These are phyloP conservation scores for Aspergillus texensis DNA, from an alignment of 2,329 filamentous ascomycete species.

Conservation along the genomic window DNA sequence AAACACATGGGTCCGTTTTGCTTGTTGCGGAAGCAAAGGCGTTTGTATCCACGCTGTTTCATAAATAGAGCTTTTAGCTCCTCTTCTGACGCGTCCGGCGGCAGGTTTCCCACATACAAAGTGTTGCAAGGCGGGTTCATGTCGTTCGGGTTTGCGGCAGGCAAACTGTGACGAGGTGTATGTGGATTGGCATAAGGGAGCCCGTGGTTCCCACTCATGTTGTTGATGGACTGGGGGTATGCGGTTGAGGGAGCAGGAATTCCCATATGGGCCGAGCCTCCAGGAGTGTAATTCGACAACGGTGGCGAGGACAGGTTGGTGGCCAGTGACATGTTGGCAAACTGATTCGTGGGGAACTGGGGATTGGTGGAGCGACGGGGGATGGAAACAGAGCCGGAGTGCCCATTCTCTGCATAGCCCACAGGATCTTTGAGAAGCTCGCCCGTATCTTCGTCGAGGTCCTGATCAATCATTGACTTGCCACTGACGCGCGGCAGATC, in stretches of 20 bases:
- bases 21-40: slow-evolving; percentile 92
- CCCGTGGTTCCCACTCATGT: slow-evolving; percentile 51
- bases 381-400: slow-evolving; percentile 42
- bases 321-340: slow-evolving; percentile 71
- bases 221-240: slow-evolving; percentile 62
- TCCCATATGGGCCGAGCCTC: slow-evolving; percentile 50
- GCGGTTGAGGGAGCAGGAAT: slow-evolving; percentile 56
- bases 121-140: slow-evolving; percentile 98
- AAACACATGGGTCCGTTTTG: slow-evolving; percentile 98
- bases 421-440: slow-evolving; percentile 65
- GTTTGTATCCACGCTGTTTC: slow-evolving; percentile 91
- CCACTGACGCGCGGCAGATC: slow-evolving; percentile 58
- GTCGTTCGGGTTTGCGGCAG: slow-evolving; percentile 89
- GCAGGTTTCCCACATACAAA: slow-evolving; percentile 95
- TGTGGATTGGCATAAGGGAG: slow-evolving; percentile 63
- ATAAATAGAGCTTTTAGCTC: slow-evolving; percentile 93
- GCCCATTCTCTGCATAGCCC: slow-evolving; percentile 71
- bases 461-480: slow-evolving; percentile 66
- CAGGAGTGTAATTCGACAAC: slow-evolving; percentile 56
- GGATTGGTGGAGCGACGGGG: slow-evolving; percentile 71
- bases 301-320: slow-evolving; percentile 64
- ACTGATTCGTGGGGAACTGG: slow-evolving; percentile 68
- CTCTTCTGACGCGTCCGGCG: slow-evolving; percentile 89
- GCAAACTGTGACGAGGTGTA: slow-evolving; percentile 68
- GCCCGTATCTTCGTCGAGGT: slow-evolving; percentile 65